These are phyloP conservation scores for Pseudofabraea citricarpa DNA, from an alignment of 2,329 filamentous ascomycete species.

Conservation along the genomic window DNA sequence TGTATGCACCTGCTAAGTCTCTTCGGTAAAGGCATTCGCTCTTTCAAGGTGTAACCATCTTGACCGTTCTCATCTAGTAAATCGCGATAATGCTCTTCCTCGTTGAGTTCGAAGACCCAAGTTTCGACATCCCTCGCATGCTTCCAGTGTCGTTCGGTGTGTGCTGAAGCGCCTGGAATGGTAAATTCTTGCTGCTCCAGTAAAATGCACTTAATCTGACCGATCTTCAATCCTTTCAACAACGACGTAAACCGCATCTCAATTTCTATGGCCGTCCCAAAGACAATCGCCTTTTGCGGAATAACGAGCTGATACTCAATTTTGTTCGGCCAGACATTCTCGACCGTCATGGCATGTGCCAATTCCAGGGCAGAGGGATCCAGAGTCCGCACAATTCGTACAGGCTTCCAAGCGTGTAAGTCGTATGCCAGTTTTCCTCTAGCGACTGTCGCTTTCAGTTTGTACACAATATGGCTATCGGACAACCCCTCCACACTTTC, in stretches of 20 bases:
- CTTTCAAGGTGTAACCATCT: conserved; percentile 59
- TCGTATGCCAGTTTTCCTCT: conserved; percentile 87
- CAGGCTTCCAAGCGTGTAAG: conserved; percentile 71
- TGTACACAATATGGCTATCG: conserved; percentile 85
- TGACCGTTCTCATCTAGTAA: conserved; percentile 64
- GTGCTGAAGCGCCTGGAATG: conserved; percentile 40
- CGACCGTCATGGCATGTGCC: conserved; percentile 86
- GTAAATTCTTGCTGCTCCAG: conserved; percentile 72
- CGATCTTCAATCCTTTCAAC: conserved; percentile 81
- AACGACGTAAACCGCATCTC: conserved; percentile 85
- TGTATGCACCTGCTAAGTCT: conserved; percentile 80
- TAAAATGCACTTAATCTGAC: conserved; percentile 75
- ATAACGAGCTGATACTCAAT: conserved; percentile 92
- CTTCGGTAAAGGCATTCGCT: conserved; percentile 68
- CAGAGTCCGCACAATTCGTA: conserved; percentile 73
- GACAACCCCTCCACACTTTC: conserved; percentile 89
- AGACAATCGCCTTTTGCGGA: conserved; percentile 89
- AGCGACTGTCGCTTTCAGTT: conserved; percentile 83
- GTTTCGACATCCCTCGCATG: conserved; percentile 58
- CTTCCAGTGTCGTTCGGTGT: conserved; percentile 52
- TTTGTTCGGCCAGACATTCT: conserved; percentile 98
- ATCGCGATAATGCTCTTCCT: conserved; percentile 63
- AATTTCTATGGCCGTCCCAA: conserved; percentile 79
- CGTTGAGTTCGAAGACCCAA: conserved; percentile 50
- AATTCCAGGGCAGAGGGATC: conserved; percentile 73